Evolutionary conservation across 768 basidiomycete species (phyloP).

Genomic region (Strobilomyces echinocephalus): DNA sequence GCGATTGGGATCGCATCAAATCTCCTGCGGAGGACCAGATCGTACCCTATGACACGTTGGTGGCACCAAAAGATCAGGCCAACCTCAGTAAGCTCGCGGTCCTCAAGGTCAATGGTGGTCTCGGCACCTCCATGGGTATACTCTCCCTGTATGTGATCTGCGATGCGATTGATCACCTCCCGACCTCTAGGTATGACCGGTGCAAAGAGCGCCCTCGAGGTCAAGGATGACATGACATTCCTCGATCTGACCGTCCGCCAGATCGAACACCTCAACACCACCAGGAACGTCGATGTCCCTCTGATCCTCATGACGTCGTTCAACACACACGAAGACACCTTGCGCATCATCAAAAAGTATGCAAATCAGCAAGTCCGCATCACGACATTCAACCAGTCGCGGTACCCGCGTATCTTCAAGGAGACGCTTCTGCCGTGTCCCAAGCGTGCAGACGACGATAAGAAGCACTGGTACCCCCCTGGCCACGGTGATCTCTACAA

Average conservation of each 20-base stretch:
- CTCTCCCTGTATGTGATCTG: neutral
- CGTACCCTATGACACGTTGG: constrained; percentile 51
- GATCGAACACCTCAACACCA: constrained; percentile 66
- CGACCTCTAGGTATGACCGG: constrained; percentile 44
- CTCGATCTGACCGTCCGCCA: constrained; percentile 61
- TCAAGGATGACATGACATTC: constrained; percentile 69
- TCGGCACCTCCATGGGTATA: constrained; percentile 61
- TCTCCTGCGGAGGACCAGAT: constrained; percentile 63
- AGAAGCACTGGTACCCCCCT: constrained; percentile 72
- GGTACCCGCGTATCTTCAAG: constrained; percentile 69
- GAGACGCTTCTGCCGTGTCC: constrained; percentile 64
- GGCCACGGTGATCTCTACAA: constrained; percentile 76
- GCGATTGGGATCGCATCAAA: constrained; percentile 46
- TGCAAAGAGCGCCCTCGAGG: constrained; percentile 71
- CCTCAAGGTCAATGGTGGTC: constrained; percentile 74
- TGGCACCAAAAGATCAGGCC: constrained; percentile 39
- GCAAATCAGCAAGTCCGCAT: constrained; percentile 74
- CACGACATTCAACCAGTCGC: constrained; percentile 67
- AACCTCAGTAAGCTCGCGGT: constrained; percentile 69
- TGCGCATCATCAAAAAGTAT: constrained; percentile 77
- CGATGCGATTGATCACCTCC: neutral
- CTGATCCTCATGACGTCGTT: constrained; percentile 81
- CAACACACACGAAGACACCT: constrained; percentile 76
- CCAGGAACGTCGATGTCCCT: constrained; percentile 61
- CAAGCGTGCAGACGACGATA: constrained; percentile 52